These are phyloP conservation scores for Saccharata proteae DNA, from an alignment of 2,329 filamentous ascomycete species.

Conservation along the genomic window DNA sequence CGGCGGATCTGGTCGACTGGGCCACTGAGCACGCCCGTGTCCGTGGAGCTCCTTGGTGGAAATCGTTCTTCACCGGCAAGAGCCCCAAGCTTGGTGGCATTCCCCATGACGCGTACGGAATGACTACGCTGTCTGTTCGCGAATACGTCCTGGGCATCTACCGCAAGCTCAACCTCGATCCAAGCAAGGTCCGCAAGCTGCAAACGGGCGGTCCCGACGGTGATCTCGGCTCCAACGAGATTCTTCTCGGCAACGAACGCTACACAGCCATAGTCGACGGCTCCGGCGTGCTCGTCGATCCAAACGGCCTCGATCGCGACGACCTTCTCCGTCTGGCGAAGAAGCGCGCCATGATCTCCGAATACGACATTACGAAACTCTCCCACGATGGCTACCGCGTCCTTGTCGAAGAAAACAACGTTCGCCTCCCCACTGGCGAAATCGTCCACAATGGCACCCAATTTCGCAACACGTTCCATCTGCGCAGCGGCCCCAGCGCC, in stretches of 20 bases:
- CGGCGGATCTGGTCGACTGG: conserved; percentile 93
- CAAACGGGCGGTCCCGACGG: conserved; percentile 96
- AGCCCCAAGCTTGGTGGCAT: conserved; percentile 92
- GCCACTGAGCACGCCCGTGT: conserved; percentile 87
- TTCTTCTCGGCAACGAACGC: conserved; percentile 88
- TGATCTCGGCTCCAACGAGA: conserved; percentile 95
- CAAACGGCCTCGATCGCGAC: conserved; percentile 71
- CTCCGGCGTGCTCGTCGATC: conserved; percentile 86
- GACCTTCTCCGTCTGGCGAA: conserved; percentile 79
- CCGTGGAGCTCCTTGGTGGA: conserved; percentile 95
- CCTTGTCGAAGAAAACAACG: conserved; percentile 78
- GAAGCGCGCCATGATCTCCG: conserved; percentile 74
- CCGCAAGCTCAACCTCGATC: conserved; percentile 84
- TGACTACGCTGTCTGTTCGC: conserved; percentile 93
- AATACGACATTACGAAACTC: conserved; percentile 77
- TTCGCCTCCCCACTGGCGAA: conserved; percentile 81
- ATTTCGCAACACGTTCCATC: conserved; percentile 96
- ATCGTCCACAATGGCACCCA: conserved; percentile 78
- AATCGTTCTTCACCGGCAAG: conserved; percentile 99
- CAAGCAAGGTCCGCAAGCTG: conserved; percentile 76
- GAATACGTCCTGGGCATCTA: conserved; percentile 96
- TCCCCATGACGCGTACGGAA: conserved; percentile 89
- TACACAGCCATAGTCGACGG: conserved; percentile 95
- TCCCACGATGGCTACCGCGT: conserved; percentile 83
- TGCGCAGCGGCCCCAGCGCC: conserved; percentile 50